A percentile compares a stretch with the other conserved stretches of the same genome.
phyloP scores from a whole-genome alignment of 1,139 yeast species.

The Yamadazyma blattariae region DNA sequence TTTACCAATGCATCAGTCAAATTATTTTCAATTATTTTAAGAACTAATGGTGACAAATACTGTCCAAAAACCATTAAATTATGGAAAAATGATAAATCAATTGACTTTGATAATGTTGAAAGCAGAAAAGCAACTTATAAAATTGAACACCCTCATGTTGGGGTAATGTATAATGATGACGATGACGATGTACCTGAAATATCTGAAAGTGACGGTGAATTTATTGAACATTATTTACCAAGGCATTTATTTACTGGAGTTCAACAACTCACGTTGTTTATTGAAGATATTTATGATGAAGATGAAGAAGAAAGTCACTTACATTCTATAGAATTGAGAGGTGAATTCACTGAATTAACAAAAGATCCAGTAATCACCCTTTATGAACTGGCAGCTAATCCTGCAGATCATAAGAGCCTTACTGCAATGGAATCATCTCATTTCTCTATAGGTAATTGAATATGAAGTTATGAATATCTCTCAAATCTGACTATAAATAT shows the following conservation, averaged over 20 bases:
- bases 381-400: slow-evolving; percentile 92
- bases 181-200: slow-evolving; percentile 36
- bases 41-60: slow-evolving; percentile 59
- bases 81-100: slow-evolving; percentile 61
- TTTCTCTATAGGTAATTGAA: slow-evolving; percentile 6
- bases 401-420: slow-evolving; percentile 68
- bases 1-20: slow-evolving; percentile 70
- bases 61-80: slow-evolving; percentile 72
- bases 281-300: slow-evolving; percentile 67
- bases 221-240: slow-evolving; percentile 83
- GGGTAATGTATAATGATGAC: slow-evolving; percentile 35
- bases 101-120: slow-evolving; percentile 69
- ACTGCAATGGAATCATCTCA: slow-evolving; percentile 5
- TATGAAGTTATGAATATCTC: background rate
- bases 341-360: slow-evolving; percentile 63
- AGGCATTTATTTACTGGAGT: slow-evolving; percentile 73
- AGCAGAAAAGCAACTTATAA: slow-evolving; percentile 50
- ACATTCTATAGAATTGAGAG: slow-evolving; percentile 77
- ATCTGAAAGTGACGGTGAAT: slow-evolving; percentile 42
- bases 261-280: slow-evolving; percentile 61
- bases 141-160: slow-evolving; percentile 64
- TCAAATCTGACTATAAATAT: no score
- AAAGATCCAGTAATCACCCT: slow-evolving; percentile 71
- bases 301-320: slow-evolving; percentile 57
- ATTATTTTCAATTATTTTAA: slow-evolving; percentile 65